Base-by-base conservation (phyloP, 352 stramenopile genomes). In the Phytophthora hibernalis region DNA sequence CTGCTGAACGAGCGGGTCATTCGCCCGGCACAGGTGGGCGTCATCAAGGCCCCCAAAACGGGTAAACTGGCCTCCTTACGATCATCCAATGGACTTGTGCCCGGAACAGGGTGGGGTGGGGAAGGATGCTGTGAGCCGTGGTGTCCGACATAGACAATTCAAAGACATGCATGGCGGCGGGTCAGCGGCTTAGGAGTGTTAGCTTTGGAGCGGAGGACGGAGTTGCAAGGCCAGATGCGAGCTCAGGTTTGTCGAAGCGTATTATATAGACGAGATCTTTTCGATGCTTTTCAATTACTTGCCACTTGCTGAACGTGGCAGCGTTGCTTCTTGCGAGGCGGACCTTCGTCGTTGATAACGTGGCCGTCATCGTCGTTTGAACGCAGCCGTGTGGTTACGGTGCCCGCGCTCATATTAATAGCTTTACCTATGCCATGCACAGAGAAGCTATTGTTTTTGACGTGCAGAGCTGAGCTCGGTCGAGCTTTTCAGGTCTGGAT, bases 1-100 rank as follows among this genome's bases (percentile, higher is more conserved):
- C 84, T 90, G 68, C 83, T 99, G 54, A 98, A 99, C 81, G 84
- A 93, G 56, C 88, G 98, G 49, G 95, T 98, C 47, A 88, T 99
- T 31, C 91, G 98, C 63, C 94, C 97, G 5, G 97, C 97, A 7
- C 96, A 99, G 85, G 97, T 99, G 33, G 97, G 97, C 30, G 85
- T 94, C 47, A 67, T 96, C 54, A 96, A 96, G 81, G 78, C 59
- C 58, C 26, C 54, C 42, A 79, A 82, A 62, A 50, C 52, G 33
- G 61, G 47, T 80, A 80, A 55, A 64, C 8, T 38, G 31, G 31
- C 31, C 9, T 31, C 26, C 26, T 31, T 31, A 31, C 26, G 6
- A 8, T 7, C 31, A 15, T 43, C 37, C 0, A n/a, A 13, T 60
- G 38, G 9, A 21, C 10, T 57, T 62, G 49, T 52, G 40, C 33